Base-by-base conservation (phyloP, 257 asterid species). In the Hygrophila difformis region DNA sequence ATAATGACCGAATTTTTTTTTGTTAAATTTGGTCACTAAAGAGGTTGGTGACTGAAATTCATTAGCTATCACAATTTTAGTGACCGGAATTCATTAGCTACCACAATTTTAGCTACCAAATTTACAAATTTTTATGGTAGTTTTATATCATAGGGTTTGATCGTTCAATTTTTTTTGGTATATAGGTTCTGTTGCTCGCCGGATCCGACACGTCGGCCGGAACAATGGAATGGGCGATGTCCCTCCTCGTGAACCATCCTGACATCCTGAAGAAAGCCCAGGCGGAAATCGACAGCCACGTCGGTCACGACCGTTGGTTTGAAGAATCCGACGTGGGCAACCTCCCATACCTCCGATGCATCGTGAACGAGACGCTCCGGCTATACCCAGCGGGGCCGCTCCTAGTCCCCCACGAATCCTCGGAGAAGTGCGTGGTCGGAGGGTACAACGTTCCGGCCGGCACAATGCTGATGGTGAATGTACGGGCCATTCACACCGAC, bases 141-240 rank as follows among this genome's bases (percentile, higher is more conserved):
- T n/a, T n/a, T n/a, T n/a, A n/a, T n/a, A n/a, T n/a, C n/a, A n/a
- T n/a, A n/a, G n/a, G n/a, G n/a, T n/a, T n/a, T n/a, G n/a, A n/a
- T n/a, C n/a, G n/a, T n/a, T n/a, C n/a, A n/a, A n/a, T n/a, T n/a
- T n/a, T n/a, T n/a, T n/a, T n/a, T n/a, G n/a, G n/a, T n/a, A n/a
- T n/a, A n/a, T 37, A 75, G 83, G 70, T 39, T 17, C 13, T 75
- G 42, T 20, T 75, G 56, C 9, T 64, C 11, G 79, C 76, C 8
- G 79, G 83, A 2, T 60, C 79, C 0, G 83, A 75, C 14, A 71
- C 83, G 5, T 57, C 79, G 13, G 51, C 51, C 3, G 76, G 64
- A 39, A 64, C 76, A 9, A 64, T 71, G 55, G 83, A 75, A 28
- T 75, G 83, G 83, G 76, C 67, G 1, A 10, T 75, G 8, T 67